Percentiles rank a stretch among this genome's conserved stretches.
phyloP scores from a whole-genome alignment of 768 basidiomycete species.

The Lactarius vividus region DNA sequence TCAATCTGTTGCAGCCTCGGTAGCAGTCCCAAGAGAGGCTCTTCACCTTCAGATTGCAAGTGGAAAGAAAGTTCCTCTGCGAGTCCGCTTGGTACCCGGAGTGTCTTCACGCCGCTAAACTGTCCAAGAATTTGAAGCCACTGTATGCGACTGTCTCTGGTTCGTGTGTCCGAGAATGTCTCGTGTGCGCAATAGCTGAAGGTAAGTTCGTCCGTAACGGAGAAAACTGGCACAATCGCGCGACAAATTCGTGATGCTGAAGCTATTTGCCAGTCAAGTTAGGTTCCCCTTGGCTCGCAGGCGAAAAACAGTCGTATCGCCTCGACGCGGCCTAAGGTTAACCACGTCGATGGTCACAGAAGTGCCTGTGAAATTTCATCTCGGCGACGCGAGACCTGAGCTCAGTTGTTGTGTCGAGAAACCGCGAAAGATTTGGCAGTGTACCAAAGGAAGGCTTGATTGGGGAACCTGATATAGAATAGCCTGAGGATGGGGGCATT shows the following conservation, averaged over 20 bases:
- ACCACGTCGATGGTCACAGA: neutral
- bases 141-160: neutral
- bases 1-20: neutral
- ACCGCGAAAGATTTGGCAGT: neutral
- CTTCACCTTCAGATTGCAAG: constrained; percentile 1
- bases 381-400: neutral
- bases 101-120: neutral
- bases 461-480: neutral
- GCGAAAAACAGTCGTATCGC: neutral
- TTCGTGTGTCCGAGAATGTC: neutral
- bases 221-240: neutral
- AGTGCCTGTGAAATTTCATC: neutral
- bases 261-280: neutral
- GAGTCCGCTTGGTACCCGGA: neutral
- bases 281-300: neutral
- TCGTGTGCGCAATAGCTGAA: neutral
- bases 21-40: neutral
- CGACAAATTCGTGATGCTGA: neutral
- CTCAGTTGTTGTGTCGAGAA: neutral
- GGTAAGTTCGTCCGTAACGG: neutral
- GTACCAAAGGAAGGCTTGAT: constrained; percentile 1
- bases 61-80: neutral
- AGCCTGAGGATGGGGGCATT: neutral
- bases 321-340: neutral
- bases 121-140: neutral